Evolutionary conservation across 768 basidiomycete species (phyloP).

Genomic region (Lactarius sp.): DNA sequence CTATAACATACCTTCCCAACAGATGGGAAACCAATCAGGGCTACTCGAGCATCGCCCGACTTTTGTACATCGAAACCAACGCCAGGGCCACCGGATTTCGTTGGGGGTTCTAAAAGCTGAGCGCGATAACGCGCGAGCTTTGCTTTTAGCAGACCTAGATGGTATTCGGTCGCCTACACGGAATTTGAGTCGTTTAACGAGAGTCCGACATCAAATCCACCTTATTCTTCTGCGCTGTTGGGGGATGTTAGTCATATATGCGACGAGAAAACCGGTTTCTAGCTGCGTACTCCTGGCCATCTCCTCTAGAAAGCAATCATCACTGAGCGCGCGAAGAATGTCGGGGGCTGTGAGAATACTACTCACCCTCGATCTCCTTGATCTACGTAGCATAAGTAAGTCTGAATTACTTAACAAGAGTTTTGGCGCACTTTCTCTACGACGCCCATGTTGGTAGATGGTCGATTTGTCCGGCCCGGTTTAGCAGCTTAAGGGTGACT

Average conservation of each 20-base stretch:
- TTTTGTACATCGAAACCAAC: conserved; percentile 88
- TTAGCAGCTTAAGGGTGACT: no score
- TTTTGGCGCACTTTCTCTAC: conserved; percentile 70
- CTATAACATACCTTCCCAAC: conserved; percentile 75
- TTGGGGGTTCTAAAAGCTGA: conserved; percentile 86
- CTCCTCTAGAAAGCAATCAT: conserved; percentile 60
- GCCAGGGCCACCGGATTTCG: conserved; percentile 76
- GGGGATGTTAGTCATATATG: conserved; percentile 1
- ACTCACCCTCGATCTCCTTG: conserved; percentile 90
- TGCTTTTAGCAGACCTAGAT: conserved; percentile 89
- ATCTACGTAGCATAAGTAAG: conserved; percentile 48
- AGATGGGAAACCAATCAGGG: conserved; percentile 93
- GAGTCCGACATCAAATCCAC: conserved; percentile 36
- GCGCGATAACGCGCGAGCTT: conserved; percentile 93
- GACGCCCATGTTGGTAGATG: conserved; percentile 70
- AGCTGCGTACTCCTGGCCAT: conserved; percentile 84
- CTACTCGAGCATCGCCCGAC: conserved; percentile 84
- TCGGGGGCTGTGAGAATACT: conserved; percentile 28
- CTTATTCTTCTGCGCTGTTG: conserved; percentile 91
- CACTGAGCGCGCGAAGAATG: not conserved
- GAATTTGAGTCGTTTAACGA: not conserved
- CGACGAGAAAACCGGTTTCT: not conserved
- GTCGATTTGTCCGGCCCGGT: conserved; percentile 16
- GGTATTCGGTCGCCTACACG: conserved; percentile 83
- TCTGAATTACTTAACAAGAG: not conserved